phyloP scores from a whole-genome alignment of 73 alveolate genomes.

The Symbiodinium pilosum region DNA sequence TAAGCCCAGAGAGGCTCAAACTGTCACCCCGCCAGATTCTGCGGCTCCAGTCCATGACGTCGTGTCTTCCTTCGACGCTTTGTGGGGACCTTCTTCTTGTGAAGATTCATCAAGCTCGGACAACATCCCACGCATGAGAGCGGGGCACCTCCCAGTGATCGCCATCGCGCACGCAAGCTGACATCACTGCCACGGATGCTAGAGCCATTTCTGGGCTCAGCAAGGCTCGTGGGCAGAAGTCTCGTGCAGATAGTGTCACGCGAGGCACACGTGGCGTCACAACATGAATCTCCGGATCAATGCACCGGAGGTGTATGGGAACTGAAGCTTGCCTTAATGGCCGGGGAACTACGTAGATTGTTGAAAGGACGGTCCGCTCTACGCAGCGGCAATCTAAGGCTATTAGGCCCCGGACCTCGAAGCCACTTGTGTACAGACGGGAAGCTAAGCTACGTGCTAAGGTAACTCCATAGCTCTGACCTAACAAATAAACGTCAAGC shows the following conservation, averaged over 20 bases:
- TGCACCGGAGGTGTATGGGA: slow-evolving; percentile 18
- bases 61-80: background rate
- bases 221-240: slow-evolving; percentile 1
- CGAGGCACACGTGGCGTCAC: slow-evolving; percentile 63
- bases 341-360: slow-evolving; percentile 19
- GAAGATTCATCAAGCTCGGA: background rate
- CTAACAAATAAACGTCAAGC: slow-evolving; percentile 4
- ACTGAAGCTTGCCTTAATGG: slow-evolving; percentile 16
- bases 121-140: background rate
- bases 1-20: too few relatives aligned
- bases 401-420: slow-evolving; percentile 4
- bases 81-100: background rate
- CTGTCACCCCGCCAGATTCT: too few relatives aligned
- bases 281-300: slow-evolving; percentile 13
- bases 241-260: slow-evolving; percentile 15
- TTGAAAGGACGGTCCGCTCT: slow-evolving; percentile 24
- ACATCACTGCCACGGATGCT: slow-evolving; percentile 23
- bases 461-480: slow-evolving; percentile 55
- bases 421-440: slow-evolving; percentile 31
- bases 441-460: slow-evolving; percentile 41
- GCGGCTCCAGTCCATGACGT: background rate
- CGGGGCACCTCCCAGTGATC: background rate
- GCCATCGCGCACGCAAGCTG: background rate
- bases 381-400: slow-evolving; percentile 64
- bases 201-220: slow-evolving; percentile 40